Evolutionary conservation across 176 grass and related monocot genomes (phyloP), one percentile per base, ranked within the genome.

Genomic region (Pharus latifolius): DNA sequence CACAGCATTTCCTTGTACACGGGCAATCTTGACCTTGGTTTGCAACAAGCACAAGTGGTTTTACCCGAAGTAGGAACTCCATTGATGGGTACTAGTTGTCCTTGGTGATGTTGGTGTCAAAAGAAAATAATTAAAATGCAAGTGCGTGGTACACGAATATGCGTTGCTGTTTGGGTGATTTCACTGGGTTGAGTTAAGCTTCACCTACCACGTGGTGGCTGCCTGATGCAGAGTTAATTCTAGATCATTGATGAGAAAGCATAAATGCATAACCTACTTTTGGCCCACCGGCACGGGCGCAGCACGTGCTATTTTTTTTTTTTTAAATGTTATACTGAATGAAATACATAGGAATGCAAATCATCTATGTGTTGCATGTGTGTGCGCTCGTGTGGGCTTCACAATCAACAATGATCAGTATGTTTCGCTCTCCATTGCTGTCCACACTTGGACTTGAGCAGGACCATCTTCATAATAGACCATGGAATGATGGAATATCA

Each of bases 191-290:
- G 5, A 56, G 56, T 41, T 40, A 63, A 49, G 10, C 62, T 58
- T 26, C 71, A 76, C 60, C 71, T 32, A 80, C 83, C 83, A 75
- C 49, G 83, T 80, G 76, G 62, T 78, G 13, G 57, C 42, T 64
- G 66, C 63, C 57, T 24, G 42, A 24, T 44, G 19, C 43, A 42
- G 60, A 49, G 60, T 59, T 50, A 25, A 66, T 65, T 72, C 16
- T 9, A 22, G 29, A 77, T 19, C 83, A 75, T 80, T 85, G 55
- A 85, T 69, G 66, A 26, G 50, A 46, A 29, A 18, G 50, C 67
- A 50, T 84, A 73, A 80, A 80, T 80, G 64, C 70, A 19, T 24
- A 30, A 65, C 70, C 77, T 43, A 63, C 76, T 48, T 68, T 55
- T 75, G 55, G n/a, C 35, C 69, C 6, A 80, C 69, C 69, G 4